phyloP scores from a whole-genome alignment of 495 filamentous ascomycete genomes.

The Penicillium soppii region DNA sequence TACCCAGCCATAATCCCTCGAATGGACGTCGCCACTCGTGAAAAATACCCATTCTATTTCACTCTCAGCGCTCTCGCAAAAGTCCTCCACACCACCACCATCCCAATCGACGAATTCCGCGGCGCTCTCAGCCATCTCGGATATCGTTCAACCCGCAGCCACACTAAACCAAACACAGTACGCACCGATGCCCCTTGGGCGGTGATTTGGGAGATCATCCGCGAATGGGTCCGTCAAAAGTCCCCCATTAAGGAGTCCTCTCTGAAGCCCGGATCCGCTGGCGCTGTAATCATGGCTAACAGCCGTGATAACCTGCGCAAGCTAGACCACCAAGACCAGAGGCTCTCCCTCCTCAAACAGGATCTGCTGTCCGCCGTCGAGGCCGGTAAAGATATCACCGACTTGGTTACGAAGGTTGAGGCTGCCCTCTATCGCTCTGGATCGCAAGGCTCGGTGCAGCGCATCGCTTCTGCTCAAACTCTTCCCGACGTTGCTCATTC shows the following conservation, averaged over 20 bases:
- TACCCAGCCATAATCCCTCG: constrained; percentile 35
- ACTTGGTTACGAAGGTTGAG: constrained; percentile 45
- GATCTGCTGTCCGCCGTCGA: constrained; percentile 35
- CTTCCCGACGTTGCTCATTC: background rate
- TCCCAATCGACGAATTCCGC: constrained; percentile 66
- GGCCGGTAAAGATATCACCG: constrained; percentile 33
- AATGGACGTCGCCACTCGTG: constrained; percentile 54
- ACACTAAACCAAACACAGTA: constrained; percentile 83
- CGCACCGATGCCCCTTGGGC: constrained; percentile 89
- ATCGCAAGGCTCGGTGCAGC: constrained; percentile 16
- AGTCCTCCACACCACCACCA: constrained; percentile 72
- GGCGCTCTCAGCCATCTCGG: constrained; percentile 80
- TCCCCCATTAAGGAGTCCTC: constrained; percentile 67
- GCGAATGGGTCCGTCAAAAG: constrained; percentile 82
- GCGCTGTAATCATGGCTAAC: constrained; percentile 62
- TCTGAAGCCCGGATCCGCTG: constrained; percentile 66
- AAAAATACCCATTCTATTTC: constrained; percentile 84
- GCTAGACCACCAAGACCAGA: constrained; percentile 16
- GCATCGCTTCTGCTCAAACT: constrained; percentile 11
- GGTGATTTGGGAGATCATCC: constrained; percentile 90
- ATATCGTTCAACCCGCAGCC: constrained; percentile 77
- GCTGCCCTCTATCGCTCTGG: constrained; percentile 45
- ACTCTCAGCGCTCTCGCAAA: constrained; percentile 68
- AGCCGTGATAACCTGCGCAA: constrained; percentile 26
- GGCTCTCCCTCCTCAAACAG: constrained; percentile 32